Conservation (phyloP, 1,139 yeast species). For the Hyphopichia pseudoburtonii region DNA sequence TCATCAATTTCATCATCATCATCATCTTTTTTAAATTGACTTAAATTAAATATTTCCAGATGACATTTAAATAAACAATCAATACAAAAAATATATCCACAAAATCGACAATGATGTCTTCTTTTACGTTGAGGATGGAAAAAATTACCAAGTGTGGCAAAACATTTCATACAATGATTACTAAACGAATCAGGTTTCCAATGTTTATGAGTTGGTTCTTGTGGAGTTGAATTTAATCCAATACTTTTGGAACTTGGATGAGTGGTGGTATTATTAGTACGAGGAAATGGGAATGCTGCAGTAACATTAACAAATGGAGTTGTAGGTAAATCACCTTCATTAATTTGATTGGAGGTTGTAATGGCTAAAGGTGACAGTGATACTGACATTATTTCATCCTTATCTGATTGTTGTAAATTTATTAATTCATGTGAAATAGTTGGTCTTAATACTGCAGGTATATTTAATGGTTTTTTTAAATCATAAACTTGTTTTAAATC, state of each 20-base stretch:
- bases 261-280: not conserved
- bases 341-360: not conserved
- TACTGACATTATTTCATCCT: too few species aligned
- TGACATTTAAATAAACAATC: conserved; percentile 28
- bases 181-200: conserved; percentile 43
- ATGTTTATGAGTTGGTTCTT: conserved; percentile 42
- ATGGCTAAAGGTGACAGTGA: not conserved
- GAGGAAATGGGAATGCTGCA: conserved; percentile 6
- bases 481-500: conserved; percentile 30
- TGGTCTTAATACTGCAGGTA: conserved; percentile 47
- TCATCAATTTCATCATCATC: not conserved
- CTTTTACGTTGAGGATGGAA: conserved; percentile 26
- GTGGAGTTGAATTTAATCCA: not conserved
- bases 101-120: conserved; percentile 47
- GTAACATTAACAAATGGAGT: conserved; percentile 8
- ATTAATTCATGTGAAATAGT: conserved; percentile 9
- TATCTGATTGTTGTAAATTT: too few species aligned
- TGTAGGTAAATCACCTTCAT: conserved; percentile 5
- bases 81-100: conserved; percentile 41
- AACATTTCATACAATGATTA: conserved; percentile 44
- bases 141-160: conserved; percentile 34
- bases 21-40: not conserved
- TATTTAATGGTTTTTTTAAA: conserved; percentile 39
- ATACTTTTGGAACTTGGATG: not conserved
- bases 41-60: not conserved